phyloP scores from a whole-genome alignment of 768 basidiomycete genomes.

The Multifurca ochricompacta region DNA sequence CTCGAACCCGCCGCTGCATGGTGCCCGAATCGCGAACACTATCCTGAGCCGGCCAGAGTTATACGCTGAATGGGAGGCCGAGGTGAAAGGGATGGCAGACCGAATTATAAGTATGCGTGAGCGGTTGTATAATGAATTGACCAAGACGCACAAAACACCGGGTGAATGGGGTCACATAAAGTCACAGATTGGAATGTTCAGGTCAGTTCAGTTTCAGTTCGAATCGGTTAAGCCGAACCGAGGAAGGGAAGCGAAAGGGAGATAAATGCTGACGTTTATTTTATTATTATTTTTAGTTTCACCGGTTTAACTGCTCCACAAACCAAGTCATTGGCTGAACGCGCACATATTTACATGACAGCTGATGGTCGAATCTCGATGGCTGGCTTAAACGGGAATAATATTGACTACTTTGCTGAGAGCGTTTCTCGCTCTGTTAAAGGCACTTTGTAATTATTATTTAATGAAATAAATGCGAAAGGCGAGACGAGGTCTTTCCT shows the following conservation, averaged over 20 bases:
- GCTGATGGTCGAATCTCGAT: slow-evolving; percentile 88
- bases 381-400: slow-evolving; percentile 79
- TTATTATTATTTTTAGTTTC: slow-evolving; percentile 38
- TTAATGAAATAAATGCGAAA: slow-evolving; percentile 8
- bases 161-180: slow-evolving; percentile 95
- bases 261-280: neutral
- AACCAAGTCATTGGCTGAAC: slow-evolving; percentile 75
- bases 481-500: neutral
- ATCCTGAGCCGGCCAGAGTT: slow-evolving; percentile 71
- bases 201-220: slow-evolving; percentile 40
- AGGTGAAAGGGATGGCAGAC: slow-evolving; percentile 94
- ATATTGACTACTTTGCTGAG: slow-evolving; percentile 88
- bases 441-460: slow-evolving; percentile 50
- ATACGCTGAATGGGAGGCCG: slow-evolving; percentile 81
- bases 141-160: slow-evolving; percentile 77
- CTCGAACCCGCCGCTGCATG: slow-evolving; percentile 93
- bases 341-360: slow-evolving; percentile 93
- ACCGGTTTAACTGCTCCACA: slow-evolving; percentile 78
- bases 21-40: slow-evolving; percentile 77
- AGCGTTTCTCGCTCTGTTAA: slow-evolving; percentile 77
- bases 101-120: slow-evolving; percentile 92
- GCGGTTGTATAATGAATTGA: slow-evolving; percentile 68
- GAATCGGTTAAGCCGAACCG: too few species aligned
- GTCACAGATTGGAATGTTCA: slow-evolving; percentile 97
- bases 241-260: neutral